Conservation (phyloP, 2,329 filamentous ascomycete species). For the Coniochaeta prunicola region DNA sequence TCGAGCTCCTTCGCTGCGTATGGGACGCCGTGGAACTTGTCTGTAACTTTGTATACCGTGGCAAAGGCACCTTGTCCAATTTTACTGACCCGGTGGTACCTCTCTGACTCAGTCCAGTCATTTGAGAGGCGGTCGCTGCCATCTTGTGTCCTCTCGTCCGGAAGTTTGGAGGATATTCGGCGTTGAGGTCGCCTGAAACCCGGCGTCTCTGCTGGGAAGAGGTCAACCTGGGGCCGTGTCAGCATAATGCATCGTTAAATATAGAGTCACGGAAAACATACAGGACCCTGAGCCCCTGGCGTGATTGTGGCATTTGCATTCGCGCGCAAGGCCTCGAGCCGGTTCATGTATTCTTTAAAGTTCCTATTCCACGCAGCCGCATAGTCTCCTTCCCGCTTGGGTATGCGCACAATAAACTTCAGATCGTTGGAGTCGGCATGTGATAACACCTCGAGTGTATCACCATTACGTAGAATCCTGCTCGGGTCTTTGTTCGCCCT, state of each 20-base stretch:
- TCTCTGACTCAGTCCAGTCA: slow-evolving; percentile 76
- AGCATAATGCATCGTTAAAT: neutral
- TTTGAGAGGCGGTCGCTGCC: slow-evolving; percentile 31
- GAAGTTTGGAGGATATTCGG: neutral
- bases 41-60: slow-evolving; percentile 83
- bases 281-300: slow-evolving; percentile 40
- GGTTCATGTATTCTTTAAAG: slow-evolving; percentile 56
- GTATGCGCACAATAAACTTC: slow-evolving; percentile 79
- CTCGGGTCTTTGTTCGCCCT: slow-evolving; percentile 27
- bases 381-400: slow-evolving; percentile 61
- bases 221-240: slow-evolving; percentile 11
- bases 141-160: slow-evolving; percentile 18
- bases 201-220: slow-evolving; percentile 8
- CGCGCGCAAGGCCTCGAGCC: slow-evolving; percentile 21
- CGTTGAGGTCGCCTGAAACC: neutral
- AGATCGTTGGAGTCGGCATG: slow-evolving; percentile 50
- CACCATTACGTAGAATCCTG: slow-evolving; percentile 65
- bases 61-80: slow-evolving; percentile 95
- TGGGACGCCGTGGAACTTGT: slow-evolving; percentile 73
- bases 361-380: slow-evolving; percentile 62
- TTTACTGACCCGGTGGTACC: slow-evolving; percentile 74
- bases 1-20: slow-evolving; percentile 94
- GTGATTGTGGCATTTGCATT: slow-evolving; percentile 36
- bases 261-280: slow-evolving; percentile 15
- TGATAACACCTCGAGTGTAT: slow-evolving; percentile 63